Base-by-base conservation (phyloP, 2,329 filamentous ascomycete genomes). In the Cladophialophora yegresii region DNA sequence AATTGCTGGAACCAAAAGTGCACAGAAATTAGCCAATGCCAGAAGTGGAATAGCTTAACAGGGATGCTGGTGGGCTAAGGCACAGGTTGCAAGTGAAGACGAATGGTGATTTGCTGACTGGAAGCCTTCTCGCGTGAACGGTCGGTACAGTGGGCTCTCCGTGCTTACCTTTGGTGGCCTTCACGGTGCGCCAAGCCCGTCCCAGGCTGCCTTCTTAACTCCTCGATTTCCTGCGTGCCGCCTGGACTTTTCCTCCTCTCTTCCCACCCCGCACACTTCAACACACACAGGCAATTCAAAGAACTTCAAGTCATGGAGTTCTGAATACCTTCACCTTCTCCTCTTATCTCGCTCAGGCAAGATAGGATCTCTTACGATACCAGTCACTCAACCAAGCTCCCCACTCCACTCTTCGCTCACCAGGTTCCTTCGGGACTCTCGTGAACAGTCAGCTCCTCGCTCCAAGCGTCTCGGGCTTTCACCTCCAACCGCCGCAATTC, bases 401-500 rank as follows among this genome's bases (percentile, higher is more conserved):
- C 73, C 69, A 65, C 65, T 66, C 64, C 22, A 65, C 58, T 63
- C 56, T 58, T 55, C 53, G 66, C 64, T 71, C 71, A 73, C 71
- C 73, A 70, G 67, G 67, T 73, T 72, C 73, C 69, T 58, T 58
- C 64, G 70, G 69, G 73, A 71, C 71, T 64, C 58, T 71, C 73
- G 71, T 74, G 74, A 59, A 43, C 40, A 74, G 71, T 65, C 64
- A 65, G 49, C 61, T 71, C 71, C 67, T 73, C 69, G 68, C 71
- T 56, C 53, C 64, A 59, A 63, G 71, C 70, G 69, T 70, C 67
- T 63, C 68, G 65, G 68, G 67, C 68, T 69, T 69, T 67, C 69
- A 70, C 53, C 58, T 58, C 70, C 69, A 61, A 66, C 72, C 71
- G 73, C 73, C 70, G 75, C 70, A 70, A 75, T 75, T 74, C 65